Evolutionary conservation across 225 moss, liverwort and hornwort species (phyloP), one percentile per base, ranked within the genome.

Genomic region (Neckera pumila): DNA sequence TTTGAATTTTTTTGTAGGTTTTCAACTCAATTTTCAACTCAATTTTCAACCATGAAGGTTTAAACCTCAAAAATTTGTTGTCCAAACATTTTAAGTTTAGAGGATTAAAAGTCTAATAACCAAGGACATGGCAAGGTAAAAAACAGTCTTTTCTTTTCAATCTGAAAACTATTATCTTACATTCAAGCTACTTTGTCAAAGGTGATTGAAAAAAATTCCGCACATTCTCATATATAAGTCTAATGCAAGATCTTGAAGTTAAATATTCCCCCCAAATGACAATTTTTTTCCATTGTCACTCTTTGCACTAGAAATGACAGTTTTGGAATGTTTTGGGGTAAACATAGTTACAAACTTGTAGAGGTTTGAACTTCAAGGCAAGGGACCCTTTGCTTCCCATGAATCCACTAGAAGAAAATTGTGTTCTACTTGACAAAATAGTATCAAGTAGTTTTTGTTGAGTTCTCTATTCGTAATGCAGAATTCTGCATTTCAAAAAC

Each of bases 61-160:
- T 4, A 6, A 30, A 18, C 20, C 7, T 33, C 20, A 47, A 75
- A 49, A 33, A 12, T 31, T 2, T 33, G 1, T 0, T 31, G 1
- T 49, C 7, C 7, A 49, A 19, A 12, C 0, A 18, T 49, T 49
- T 75, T 1, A 12, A 12, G 2, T 18, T 31, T 11, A 6, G 4
- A 18, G 2, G 31, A 47, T 31, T 74, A 7, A 19, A 71, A 27
- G 42, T 42, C 9, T 27, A 15, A 9, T 14, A 38, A 42, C 0
- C 4, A 27, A 25, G 0, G 47, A 28, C 23, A 14, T 19, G 2
- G 11, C 7, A 45, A 73, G 45, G 17, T 73, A 17, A 17, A 11
- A 73, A 73, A 17, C 10, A 11, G 11, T 45, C 6, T 17, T 30
- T 30, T 45, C 17, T 30, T 30, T 45, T 45, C 28, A 45, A 28